phyloP scores from a whole-genome alignment of 2,329 filamentous ascomycete species.

The Eurotiales sp. region DNA sequence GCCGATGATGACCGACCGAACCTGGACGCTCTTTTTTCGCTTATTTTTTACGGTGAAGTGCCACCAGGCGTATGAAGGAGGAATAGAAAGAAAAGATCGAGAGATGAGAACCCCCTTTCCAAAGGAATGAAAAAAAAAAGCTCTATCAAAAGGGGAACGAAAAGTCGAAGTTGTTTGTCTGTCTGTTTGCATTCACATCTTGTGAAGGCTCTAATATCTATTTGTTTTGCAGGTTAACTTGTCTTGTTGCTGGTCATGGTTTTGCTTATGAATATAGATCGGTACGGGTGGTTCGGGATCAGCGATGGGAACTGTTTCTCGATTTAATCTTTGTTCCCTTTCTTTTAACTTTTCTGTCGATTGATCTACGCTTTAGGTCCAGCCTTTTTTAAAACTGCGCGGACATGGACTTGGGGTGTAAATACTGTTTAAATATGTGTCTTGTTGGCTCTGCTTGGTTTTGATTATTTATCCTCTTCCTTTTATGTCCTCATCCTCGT shows the following conservation, averaged over 20 bases:
- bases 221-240: neutral
- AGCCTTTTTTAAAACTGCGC: neutral
- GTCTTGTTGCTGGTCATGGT: constrained; percentile 10
- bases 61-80: neutral
- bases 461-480: no score
- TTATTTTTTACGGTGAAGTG: neutral
- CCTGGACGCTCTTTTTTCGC: neutral
- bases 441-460: neutral
- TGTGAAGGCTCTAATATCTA: constrained; percentile 8
- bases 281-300: constrained; percentile 16
- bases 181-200: neutral
- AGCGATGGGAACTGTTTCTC: constrained; percentile 11
- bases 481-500: neutral
- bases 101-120: no score
- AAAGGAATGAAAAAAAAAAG: constrained; percentile 1
- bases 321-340: neutral
- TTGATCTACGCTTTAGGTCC: constrained; percentile 8
- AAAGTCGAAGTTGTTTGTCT: constrained; percentile 2
- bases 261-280: constrained; percentile 18
- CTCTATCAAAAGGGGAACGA: constrained; percentile 1
- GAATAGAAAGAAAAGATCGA: constrained; percentile 2
- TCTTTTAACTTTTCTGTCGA: constrained; percentile 5
- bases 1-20: neutral
- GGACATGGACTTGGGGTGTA: constrained; percentile 8
- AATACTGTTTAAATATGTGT: constrained; percentile 11